A percentile compares a stretch with the other conserved stretches of the same genome.
phyloP scores from a whole-genome alignment of 1,284 basidiomycete genomes.

The Sanghuangporus weigelae region DNA sequence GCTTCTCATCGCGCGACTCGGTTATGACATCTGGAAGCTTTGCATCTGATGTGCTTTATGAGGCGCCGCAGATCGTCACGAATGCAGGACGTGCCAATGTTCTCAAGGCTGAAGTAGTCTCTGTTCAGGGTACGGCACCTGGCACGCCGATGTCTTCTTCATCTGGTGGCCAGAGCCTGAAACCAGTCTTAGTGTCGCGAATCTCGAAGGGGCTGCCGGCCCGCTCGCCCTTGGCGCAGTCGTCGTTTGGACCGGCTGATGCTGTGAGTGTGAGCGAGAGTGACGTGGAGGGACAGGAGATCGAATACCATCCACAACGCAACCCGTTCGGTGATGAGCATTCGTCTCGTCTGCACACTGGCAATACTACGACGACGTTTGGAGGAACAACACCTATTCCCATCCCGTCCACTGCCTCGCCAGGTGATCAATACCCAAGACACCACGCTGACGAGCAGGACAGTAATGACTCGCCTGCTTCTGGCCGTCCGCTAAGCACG shows the following conservation, averaged over 20 bases:
- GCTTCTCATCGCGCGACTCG: slow-evolving; percentile 54
- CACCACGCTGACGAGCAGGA: neutral
- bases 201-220: slow-evolving; percentile 44
- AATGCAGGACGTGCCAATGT: slow-evolving; percentile 60
- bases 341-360: slow-evolving; percentile 30
- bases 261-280: slow-evolving; percentile 30
- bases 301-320: slow-evolving; percentile 19
- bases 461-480: slow-evolving; percentile 6
- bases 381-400: slow-evolving; percentile 27
- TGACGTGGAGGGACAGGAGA: slow-evolving; percentile 36
- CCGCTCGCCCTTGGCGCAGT: slow-evolving; percentile 53
- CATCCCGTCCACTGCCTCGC: slow-evolving; percentile 12
- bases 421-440: neutral
- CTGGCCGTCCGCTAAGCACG: slow-evolving; percentile 49
- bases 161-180: slow-evolving; percentile 21
- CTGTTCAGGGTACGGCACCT: slow-evolving; percentile 41
- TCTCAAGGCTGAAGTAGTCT: slow-evolving; percentile 73
- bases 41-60: slow-evolving; percentile 71
- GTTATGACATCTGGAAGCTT: slow-evolving; percentile 70
- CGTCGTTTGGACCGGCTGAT: slow-evolving; percentile 70
- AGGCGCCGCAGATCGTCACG: slow-evolving; percentile 76
- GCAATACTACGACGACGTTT: slow-evolving; percentile 41
- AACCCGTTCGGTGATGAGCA: slow-evolving; percentile 68
- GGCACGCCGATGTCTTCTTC: slow-evolving; percentile 29
- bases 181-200: slow-evolving; percentile 25